Evolutionary conservation across 2,329 filamentous ascomycete species (phyloP).

Genomic region (Aschersonia sp.): DNA sequence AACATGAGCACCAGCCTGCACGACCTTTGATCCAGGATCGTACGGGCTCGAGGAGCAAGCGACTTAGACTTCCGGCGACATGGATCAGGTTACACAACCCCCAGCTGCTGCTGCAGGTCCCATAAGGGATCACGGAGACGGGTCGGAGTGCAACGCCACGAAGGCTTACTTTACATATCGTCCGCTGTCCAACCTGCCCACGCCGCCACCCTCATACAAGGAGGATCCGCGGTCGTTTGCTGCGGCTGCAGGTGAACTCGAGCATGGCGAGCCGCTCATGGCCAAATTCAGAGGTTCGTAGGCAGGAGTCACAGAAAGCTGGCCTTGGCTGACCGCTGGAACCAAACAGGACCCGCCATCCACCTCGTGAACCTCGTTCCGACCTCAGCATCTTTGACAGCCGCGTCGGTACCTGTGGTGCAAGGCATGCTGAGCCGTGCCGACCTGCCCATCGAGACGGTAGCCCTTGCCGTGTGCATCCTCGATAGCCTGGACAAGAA

Average conservation of each 20-base stretch:
- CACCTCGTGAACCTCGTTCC: constrained; percentile 54
- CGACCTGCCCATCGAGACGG: constrained; percentile 41
- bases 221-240: constrained; percentile 24
- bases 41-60: background rate
- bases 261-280: constrained; percentile 29
- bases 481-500: constrained; percentile 48
- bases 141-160: constrained; percentile 22
- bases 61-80: background rate
- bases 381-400: constrained; percentile 43
- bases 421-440: constrained; percentile 46
- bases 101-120: background rate
- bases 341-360: constrained; percentile 40
- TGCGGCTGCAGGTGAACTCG: constrained; percentile 15
- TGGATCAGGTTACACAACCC: background rate
- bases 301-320: background rate
- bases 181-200: constrained; percentile 52
- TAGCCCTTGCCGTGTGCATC: constrained; percentile 51
- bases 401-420: constrained; percentile 41
- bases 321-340: background rate
- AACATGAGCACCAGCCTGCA: background rate
- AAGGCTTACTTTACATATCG: constrained; percentile 49
- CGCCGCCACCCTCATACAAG: constrained; percentile 42
- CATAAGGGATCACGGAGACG: constrained; percentile 1
- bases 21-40: background rate
- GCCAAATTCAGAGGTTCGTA: constrained; percentile 21